Evolutionary conservation across 2,329 filamentous ascomycete genomes (phyloP).

Genomic region (Claviceps purpurea): DNA sequence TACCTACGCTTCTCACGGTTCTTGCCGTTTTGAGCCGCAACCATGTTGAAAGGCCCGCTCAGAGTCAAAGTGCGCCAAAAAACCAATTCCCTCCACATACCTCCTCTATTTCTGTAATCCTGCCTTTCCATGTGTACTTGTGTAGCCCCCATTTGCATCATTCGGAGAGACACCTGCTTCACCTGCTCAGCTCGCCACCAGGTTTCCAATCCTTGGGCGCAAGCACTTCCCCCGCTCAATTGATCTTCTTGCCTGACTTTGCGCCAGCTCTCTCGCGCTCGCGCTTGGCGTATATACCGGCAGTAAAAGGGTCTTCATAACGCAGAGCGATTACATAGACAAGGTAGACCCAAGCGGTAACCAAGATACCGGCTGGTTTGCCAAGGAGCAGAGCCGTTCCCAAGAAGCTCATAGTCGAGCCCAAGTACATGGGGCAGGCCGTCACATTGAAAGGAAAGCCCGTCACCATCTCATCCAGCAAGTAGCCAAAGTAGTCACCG

Average conservation of each 20-base stretch:
- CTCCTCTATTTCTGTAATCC: too few relatives aligned
- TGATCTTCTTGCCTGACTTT: slow-evolving; percentile 37
- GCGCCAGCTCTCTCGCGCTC: slow-evolving; percentile 42
- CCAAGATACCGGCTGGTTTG: slow-evolving; percentile 70
- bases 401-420: slow-evolving; percentile 82
- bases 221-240: slow-evolving; percentile 19
- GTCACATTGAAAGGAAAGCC: slow-evolving; percentile 93
- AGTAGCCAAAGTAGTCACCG: slow-evolving; percentile 95
- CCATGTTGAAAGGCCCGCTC: too few relatives aligned
- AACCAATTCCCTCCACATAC: too few relatives aligned
- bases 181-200: too few relatives aligned
- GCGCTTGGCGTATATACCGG: slow-evolving; percentile 81
- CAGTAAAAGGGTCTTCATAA: slow-evolving; percentile 92
- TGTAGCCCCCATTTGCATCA: too few relatives aligned
- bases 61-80: too few relatives aligned
- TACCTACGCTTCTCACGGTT: too few relatives aligned
- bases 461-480: slow-evolving; percentile 91
- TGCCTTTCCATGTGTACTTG: too few relatives aligned
- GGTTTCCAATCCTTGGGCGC: not conserved
- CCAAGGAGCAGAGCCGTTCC: slow-evolving; percentile 74
- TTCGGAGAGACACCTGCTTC: too few relatives aligned
- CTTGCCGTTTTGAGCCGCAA: too few relatives aligned
- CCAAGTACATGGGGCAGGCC: slow-evolving; percentile 91
- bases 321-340: slow-evolving; percentile 70
- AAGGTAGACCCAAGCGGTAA: slow-evolving; percentile 61